phyloP scores from a whole-genome alignment of 306 rosid genomes.

The Trichosanthes truncata region DNA sequence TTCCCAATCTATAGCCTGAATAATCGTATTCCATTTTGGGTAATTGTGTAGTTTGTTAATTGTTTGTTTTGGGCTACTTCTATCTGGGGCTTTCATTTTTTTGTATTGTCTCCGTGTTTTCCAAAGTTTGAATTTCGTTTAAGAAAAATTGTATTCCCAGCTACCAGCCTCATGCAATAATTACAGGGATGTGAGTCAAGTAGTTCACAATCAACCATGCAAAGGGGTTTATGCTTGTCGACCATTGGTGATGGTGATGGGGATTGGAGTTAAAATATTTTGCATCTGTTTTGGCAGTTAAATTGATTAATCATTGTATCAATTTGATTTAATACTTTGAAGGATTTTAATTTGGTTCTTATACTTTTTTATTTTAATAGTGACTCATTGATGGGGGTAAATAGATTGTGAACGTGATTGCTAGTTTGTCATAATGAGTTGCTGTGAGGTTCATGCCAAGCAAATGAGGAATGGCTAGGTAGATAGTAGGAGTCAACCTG shows the following conservation, averaged over 20 bases:
- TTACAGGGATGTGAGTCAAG: not conserved
- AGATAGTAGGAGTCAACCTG: too few relatives aligned
- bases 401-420: not conserved
- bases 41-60: not conserved
- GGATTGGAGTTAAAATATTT: not conserved
- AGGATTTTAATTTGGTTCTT: not conserved
- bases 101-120: not conserved
- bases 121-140: not conserved
- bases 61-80: not conserved
- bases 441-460: not conserved
- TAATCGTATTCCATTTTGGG: not conserved
- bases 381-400: not conserved
- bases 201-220: not conserved
- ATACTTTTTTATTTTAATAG: not conserved
- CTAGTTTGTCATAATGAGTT: not conserved
- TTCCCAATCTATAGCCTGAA: not conserved
- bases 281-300: not conserved
- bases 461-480: not conserved
- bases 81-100: not conserved
- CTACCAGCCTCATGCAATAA: not conserved
- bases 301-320: not conserved
- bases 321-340: not conserved
- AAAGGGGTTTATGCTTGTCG: not conserved
- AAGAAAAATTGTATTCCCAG: not conserved
- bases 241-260: not conserved